phyloP scores from a whole-genome alignment of 305 asterid species.

The Nicotiana rustica region DNA sequence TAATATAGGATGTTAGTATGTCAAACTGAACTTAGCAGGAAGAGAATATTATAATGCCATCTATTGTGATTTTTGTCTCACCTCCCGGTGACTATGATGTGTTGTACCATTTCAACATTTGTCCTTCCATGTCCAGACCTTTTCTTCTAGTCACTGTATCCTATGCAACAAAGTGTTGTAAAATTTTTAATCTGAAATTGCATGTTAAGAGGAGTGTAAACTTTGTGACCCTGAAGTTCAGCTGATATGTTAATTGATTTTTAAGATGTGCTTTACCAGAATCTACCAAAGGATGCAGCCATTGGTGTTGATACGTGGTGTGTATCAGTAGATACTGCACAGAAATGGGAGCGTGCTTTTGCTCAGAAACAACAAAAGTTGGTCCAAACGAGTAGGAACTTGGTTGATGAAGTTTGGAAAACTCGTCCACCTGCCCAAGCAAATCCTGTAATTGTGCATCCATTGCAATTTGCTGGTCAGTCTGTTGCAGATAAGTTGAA shows the following conservation, averaged over 20 bases:
- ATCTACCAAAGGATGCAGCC: conserved; percentile 74
- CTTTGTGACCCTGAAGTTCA: conserved; percentile 16
- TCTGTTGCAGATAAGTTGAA: conserved; percentile 84
- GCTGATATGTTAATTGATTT: conserved; percentile 24
- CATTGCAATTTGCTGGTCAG: conserved; percentile 80
- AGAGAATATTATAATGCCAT: neutral
- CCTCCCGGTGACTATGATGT: neutral
- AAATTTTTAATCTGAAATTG: conserved; percentile 8
- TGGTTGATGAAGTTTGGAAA: conserved; percentile 94
- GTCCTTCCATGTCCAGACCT: neutral
- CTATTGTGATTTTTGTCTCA: neutral
- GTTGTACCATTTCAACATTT: neutral
- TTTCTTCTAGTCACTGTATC: neutral
- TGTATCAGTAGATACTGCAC: conserved; percentile 87
- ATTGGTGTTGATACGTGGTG: conserved; percentile 97
- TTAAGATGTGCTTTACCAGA: conserved; percentile 52
- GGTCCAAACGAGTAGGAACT: conserved; percentile 66
- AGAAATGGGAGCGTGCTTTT: conserved; percentile 80
- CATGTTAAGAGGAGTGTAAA: conserved; percentile 11
- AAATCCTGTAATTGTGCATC: conserved; percentile 79
- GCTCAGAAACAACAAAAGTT: conserved; percentile 75
- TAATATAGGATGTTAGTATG: neutral
- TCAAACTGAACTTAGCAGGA: neutral
- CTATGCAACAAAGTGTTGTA: conserved; percentile 6
- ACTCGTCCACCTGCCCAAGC: conserved; percentile 71